Evolutionary conservation across 495 filamentous ascomycete species (phyloP), one percentile per base, ranked within the genome.

Genomic region (Xylaria scruposa): DNA sequence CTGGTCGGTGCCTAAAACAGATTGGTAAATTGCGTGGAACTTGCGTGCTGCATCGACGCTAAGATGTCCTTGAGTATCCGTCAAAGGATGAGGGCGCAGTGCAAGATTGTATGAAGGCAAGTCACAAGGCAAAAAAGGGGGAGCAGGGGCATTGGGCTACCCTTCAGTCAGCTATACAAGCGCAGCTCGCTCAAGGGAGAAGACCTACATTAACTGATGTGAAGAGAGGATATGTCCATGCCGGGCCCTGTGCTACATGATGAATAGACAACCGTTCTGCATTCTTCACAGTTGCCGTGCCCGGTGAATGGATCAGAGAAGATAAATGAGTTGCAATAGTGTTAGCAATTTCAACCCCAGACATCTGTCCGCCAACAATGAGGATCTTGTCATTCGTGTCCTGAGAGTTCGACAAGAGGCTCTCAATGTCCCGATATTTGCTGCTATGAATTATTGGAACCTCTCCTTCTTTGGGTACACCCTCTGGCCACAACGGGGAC

Each of bases 331-430:
- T 83, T 17, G 93, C 93, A 44, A 94, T 84, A 4, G 89, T 87
- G 26, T 90, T 89, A 8, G 92, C 92, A 51, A 90, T 88, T 82
- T 97, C 94, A 10, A 90, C 87, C 0, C 93, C 93, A 21, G 92
- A 95, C 87, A 97, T 94, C 68, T 92, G 92, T 2, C 94, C 94
- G 4, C 94, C 94, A 10, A 95, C 85, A 17, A 97, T 86, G 3
- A 95, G 85, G 61, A 97, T 88, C 74, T 91, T 92, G n/a, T 87
- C 85, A 0, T 79, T 79, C 19, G 73, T 79, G 0, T 72, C 72
- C 13, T n/a, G 54, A 24, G 73, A 61, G 0, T 72, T 79, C 5
- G 72, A 72, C 17, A 86, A 26, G 56, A 88, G 67, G 51, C 70
- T 70, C 69, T 83, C 67, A 40, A 86, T 75, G 74, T 84, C 74